Conservation (phyloP, 2,329 filamentous ascomycete genomes). For the Sarocladium oryzae region DNA sequence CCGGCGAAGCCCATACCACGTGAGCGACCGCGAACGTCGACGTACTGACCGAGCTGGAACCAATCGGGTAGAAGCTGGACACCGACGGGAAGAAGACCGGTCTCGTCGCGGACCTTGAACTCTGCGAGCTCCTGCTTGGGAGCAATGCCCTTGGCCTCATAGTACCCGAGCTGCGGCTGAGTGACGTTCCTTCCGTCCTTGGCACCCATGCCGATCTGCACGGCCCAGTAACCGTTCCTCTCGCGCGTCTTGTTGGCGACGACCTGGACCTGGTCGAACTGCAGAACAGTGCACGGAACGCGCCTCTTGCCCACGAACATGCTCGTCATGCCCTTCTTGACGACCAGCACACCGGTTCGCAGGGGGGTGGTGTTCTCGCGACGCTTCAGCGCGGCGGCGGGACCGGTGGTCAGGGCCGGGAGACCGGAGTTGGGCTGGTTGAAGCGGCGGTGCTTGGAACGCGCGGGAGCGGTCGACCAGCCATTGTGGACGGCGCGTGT, state of each 20-base stretch:
- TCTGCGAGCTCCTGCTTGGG: constrained; percentile 81
- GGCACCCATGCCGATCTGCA: constrained; percentile 77
- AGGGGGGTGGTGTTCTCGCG: constrained; percentile 53
- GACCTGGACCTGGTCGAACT: constrained; percentile 89
- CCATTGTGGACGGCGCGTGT: constrained; percentile 49
- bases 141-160: constrained; percentile 70
- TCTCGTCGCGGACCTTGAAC: constrained; percentile 72
- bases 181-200: constrained; percentile 69
- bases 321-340: constrained; percentile 95
- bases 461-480: constrained; percentile 51
- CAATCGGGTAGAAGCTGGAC: constrained; percentile 74
- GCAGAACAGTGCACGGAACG: constrained; percentile 83
- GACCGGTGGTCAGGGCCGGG: constrained; percentile 49
- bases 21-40: constrained; percentile 74
- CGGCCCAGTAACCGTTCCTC: constrained; percentile 85
- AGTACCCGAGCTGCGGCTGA: constrained; percentile 83
- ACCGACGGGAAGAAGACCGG: constrained; percentile 71
- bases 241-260: constrained; percentile 76
- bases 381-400: constrained; percentile 54
- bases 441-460: constrained; percentile 51
- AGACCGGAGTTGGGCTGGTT: constrained; percentile 53
- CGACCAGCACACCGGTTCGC: constrained; percentile 75
- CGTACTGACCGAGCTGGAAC: constrained; percentile 85
- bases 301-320: constrained; percentile 75
- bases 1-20: constrained; percentile 91